Base-by-base conservation (phyloP, 164 flowering plant species). In the Cinnamomum chago region DNA sequence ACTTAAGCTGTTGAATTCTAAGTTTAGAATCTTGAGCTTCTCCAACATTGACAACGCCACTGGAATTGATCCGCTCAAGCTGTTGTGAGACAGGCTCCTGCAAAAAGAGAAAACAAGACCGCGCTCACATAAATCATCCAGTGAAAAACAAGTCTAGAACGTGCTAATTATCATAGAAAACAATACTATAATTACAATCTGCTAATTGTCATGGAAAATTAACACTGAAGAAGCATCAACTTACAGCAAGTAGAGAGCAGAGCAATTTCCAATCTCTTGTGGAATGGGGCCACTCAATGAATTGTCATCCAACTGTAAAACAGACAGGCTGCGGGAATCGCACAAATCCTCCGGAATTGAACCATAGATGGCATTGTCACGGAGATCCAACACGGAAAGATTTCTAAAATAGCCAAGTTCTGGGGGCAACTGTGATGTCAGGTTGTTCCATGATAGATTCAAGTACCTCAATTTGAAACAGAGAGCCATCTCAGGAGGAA, bases 31-130 rank as follows among this genome's bases (percentile, higher is more conserved):
- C 86, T 87, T 79, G 68, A 95, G 95, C 85, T 86, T 86, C 76
- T 73, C 86, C 55, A 95, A 58, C 81, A 70, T 81, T 12, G 97
- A 88, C 65, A 95, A 72, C 2, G 89, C 77, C 75, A 70, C 79
- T 0, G 98, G 97, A 75, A 95, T 92, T 0, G 84, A 60, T 40
- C 97, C 97, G 50, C 65, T 88, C 23, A 95, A 77, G 58, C 79
- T 81, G 60, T 95, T 95, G 79, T 91, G 89, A 15, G 95, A 92
- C 79, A 95, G 79, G 85, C 93, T 93, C 95, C 99, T 95, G 91
- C 83, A 86, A 40, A 6, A 70, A 28, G 50, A 28, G 6, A 11
- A 51, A 62, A 50, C 18, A 24, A 24, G 47, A 40, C 30, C 10
- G 47, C 3, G 47, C 47, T 40, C 47, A 7, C 2, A 40, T 40